Conservation (phyloP, 2,329 filamentous ascomycete genomes). For the Lachnellula arida region DNA sequence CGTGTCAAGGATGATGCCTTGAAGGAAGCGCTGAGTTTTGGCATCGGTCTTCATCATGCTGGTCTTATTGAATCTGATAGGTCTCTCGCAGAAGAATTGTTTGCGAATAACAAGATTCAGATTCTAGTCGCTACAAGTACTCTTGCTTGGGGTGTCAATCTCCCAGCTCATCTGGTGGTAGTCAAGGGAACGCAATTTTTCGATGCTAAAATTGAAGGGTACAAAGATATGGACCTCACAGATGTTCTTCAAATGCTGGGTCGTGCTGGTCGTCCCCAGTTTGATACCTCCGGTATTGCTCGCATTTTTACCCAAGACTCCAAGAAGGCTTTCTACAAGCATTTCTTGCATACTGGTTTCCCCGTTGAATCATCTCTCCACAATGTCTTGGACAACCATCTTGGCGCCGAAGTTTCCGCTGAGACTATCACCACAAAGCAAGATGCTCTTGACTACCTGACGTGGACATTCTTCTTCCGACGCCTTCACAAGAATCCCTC, state of each 20-base stretch:
- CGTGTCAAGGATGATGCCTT: constrained; percentile 91
- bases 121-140: constrained; percentile 95
- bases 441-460: constrained; percentile 94
- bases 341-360: constrained; percentile 96
- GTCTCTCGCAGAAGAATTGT: constrained; percentile 87
- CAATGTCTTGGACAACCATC: constrained; percentile 94
- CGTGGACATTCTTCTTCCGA: constrained; percentile 99
- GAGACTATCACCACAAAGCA: constrained; percentile 92
- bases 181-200: constrained; percentile 99
- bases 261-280: constrained; percentile 90
- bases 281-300: constrained; percentile 92
- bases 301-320: constrained; percentile 96
- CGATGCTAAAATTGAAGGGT: constrained; percentile 94
- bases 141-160: constrained; percentile 94
- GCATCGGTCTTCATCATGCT: constrained; percentile 94
- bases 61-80: constrained; percentile 94
- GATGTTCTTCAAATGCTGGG: constrained; percentile 98
- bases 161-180: constrained; percentile 93
- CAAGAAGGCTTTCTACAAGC: constrained; percentile 99
- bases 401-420: constrained; percentile 89
- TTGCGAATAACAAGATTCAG: constrained; percentile 96
- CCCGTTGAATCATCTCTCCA: constrained; percentile 95
- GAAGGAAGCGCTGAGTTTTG: constrained; percentile 91
- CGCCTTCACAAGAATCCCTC: constrained; percentile 96
- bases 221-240: constrained; percentile 98